phyloP scores from a whole-genome alignment of 495 filamentous ascomycete genomes.

The Tetracladium setigerum region DNA sequence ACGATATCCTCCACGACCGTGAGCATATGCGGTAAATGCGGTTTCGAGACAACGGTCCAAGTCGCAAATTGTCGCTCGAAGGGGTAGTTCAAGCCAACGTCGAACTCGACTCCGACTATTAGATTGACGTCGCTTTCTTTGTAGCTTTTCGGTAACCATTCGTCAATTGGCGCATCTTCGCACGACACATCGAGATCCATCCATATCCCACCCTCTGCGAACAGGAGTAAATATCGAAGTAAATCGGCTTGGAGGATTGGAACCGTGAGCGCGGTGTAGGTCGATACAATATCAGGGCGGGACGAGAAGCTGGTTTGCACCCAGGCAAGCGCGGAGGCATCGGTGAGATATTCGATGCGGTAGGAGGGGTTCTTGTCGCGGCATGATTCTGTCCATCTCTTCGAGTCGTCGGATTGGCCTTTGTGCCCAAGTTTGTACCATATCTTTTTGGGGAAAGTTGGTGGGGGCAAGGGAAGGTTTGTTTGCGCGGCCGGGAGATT shows the following conservation, averaged over 20 bases:
- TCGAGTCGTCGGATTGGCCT: neutral
- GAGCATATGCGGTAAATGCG: slow-evolving; percentile 28
- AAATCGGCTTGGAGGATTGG: slow-evolving; percentile 48
- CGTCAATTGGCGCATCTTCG: slow-evolving; percentile 36
- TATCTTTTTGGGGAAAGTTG: slow-evolving; percentile 7
- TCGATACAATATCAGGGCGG: slow-evolving; percentile 33
- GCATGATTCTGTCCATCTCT: slow-evolving; percentile 5
- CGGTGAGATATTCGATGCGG: slow-evolving; percentile 7
- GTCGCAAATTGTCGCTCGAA: slow-evolving; percentile 31
- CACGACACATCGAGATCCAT: slow-evolving; percentile 50
- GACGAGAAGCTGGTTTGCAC: slow-evolving; percentile 19
- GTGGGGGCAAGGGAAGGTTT: too few species aligned
- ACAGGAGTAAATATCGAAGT: slow-evolving; percentile 50
- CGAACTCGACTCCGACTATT: slow-evolving; percentile 33
- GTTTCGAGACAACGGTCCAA: slow-evolving; percentile 37
- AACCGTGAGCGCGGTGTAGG: slow-evolving; percentile 34
- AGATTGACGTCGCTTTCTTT: slow-evolving; percentile 25
- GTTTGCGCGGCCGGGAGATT: too few species aligned
- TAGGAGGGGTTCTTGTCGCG: slow-evolving; percentile 3
- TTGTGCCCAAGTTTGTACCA: slow-evolving; percentile 11
- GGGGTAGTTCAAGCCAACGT: slow-evolving; percentile 25
- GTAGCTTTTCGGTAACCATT: slow-evolving; percentile 46
- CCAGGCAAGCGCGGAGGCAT: slow-evolving; percentile 18
- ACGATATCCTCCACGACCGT: slow-evolving; percentile 30
- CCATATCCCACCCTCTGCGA: slow-evolving; percentile 50